These are phyloP conservation scores for Chaetomium strumarium DNA, from an alignment of 2,329 filamentous ascomycete species.

Conservation along the genomic window DNA sequence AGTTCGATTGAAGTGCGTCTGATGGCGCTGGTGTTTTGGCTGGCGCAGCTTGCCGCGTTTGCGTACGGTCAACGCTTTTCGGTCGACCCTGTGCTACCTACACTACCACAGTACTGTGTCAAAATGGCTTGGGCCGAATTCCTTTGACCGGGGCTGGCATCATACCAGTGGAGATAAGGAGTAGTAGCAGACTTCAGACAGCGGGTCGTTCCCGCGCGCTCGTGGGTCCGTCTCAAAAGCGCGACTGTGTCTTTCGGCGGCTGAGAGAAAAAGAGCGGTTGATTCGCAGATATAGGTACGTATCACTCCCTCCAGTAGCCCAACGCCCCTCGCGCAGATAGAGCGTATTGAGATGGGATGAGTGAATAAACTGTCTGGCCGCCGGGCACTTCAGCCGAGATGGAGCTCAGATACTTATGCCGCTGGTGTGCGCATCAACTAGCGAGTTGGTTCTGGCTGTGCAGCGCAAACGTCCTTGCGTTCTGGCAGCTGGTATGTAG, in stretches of 20 bases:
- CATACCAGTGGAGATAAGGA: constrained; percentile 26
- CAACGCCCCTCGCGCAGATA: too few species aligned
- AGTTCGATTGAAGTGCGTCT: constrained; percentile 13
- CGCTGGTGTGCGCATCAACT: too few species aligned
- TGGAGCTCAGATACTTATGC: too few species aligned
- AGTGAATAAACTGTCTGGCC: too few species aligned
- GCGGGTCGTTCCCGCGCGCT: constrained; percentile 15
- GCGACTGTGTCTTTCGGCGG: not conserved
- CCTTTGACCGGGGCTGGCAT: constrained; percentile 23
- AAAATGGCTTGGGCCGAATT: constrained; percentile 23
- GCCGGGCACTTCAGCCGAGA: too few species aligned
- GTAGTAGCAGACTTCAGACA: constrained; percentile 12
- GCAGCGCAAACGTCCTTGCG: too few species aligned
- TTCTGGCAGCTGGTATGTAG: too few species aligned
- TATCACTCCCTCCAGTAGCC: too few species aligned
- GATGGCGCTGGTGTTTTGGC: constrained; percentile 6
- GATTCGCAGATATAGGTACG: not conserved
- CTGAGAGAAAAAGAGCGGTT: not conserved
- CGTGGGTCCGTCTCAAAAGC: constrained; percentile 13
- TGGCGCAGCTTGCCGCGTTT: constrained; percentile 9
- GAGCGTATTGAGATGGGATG: too few species aligned
- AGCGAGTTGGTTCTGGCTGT: too few species aligned
- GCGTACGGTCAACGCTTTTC: constrained; percentile 13
- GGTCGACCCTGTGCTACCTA: constrained; percentile 12
- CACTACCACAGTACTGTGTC: too few species aligned